Conservation (phyloP, 2,329 filamentous ascomycete species). For the Trichoderma sp. region DNA sequence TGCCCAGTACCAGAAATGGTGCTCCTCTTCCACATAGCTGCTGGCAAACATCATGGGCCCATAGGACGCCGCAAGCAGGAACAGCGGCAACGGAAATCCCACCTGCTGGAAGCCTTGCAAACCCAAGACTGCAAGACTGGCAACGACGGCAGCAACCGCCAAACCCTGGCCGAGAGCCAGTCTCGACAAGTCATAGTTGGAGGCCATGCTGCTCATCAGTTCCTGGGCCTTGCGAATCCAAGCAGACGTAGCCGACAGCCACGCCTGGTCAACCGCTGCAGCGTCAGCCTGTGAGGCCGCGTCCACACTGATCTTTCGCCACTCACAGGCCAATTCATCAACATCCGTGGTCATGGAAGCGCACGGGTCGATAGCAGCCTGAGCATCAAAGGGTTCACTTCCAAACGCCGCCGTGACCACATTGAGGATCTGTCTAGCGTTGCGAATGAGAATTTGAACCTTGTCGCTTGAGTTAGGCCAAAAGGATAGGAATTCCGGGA, state of each 20-base stretch:
- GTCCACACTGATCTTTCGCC: slow-evolving; percentile 49
- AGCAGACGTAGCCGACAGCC: slow-evolving; percentile 49
- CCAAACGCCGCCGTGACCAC: slow-evolving; percentile 76
- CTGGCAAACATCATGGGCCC: slow-evolving; percentile 95
- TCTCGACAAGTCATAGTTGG: slow-evolving; percentile 78
- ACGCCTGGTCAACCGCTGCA: slow-evolving; percentile 41
- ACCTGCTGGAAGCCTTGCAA: slow-evolving; percentile 27
- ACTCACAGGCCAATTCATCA: slow-evolving; percentile 68
- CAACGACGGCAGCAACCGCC: slow-evolving; percentile 40
- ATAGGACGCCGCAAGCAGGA: slow-evolving; percentile 63
- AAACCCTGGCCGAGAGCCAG: slow-evolving; percentile 54
- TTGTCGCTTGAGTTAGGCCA: slow-evolving; percentile 63
- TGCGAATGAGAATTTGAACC: slow-evolving; percentile 70
- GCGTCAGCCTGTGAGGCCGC: slow-evolving; percentile 33
- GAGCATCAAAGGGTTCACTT: slow-evolving; percentile 46
- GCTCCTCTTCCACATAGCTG: slow-evolving; percentile 97
- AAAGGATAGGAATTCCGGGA: slow-evolving; percentile 74
- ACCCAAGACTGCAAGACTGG: slow-evolving; percentile 28
- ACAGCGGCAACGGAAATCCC: slow-evolving; percentile 46
- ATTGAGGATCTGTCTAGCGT: slow-evolving; percentile 76
- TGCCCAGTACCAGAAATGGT: slow-evolving; percentile 98
- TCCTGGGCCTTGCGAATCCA: slow-evolving; percentile 76
- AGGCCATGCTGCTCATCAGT: slow-evolving; percentile 85
- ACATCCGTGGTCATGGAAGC: slow-evolving; percentile 45
- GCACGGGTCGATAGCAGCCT: slow-evolving; percentile 43